Base-by-base conservation (phyloP, 2,329 filamentous ascomycete genomes). In the Fusarium transvaalense region DNA sequence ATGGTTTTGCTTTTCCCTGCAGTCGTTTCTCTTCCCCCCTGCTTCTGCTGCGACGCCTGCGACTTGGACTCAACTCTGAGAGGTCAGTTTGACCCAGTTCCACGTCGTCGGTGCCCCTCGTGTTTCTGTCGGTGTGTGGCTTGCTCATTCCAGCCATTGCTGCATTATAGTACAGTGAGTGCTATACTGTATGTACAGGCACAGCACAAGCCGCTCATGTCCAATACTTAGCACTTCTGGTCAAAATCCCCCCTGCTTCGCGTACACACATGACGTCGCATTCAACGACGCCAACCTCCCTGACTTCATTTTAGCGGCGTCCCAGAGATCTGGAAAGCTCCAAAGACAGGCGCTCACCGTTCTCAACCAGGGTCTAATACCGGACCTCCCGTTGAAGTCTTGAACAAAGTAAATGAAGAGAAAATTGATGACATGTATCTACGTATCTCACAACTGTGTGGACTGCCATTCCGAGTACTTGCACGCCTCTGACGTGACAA, bases 81-180 rank as follows among this genome's bases (percentile, higher is more conserved):
- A 69, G 73, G 67, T 55, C 68, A 65, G 47, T 58, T 56, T 53
- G 72, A 69, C 75, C 76, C 76, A 67, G 75, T 71, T 64, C 76
- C 76, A 73, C 71, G 76, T 77, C 72, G 60, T 74, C 72, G 75
- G 76, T 72, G 67, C 59, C 54, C 19, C 48, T 58, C 56, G 55
- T 69, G 62, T 56, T 57, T 56, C 32, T 61, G 60, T 62, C 60
- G 48, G 60, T 62, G 57, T 50, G 68, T 72, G 69, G 61, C 59
- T 73, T 56, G 47, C 46, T 55, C 42, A 56, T 61, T 32, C 41
- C 21, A 59, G 19, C 51, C n/a, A 54, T 34, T 34, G 13, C 29
- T 29, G 29, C 10, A 29, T 32, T 29, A 29, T 10, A 27, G 41
- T 43, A 43, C 41, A 39, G n/a, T 37, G 17, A 19, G 45, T 32